Evolutionary conservation across 2,329 filamentous ascomycete genomes (phyloP), one percentile per base, ranked within the genome.

Genomic region (Xylariaceae sp.): DNA sequence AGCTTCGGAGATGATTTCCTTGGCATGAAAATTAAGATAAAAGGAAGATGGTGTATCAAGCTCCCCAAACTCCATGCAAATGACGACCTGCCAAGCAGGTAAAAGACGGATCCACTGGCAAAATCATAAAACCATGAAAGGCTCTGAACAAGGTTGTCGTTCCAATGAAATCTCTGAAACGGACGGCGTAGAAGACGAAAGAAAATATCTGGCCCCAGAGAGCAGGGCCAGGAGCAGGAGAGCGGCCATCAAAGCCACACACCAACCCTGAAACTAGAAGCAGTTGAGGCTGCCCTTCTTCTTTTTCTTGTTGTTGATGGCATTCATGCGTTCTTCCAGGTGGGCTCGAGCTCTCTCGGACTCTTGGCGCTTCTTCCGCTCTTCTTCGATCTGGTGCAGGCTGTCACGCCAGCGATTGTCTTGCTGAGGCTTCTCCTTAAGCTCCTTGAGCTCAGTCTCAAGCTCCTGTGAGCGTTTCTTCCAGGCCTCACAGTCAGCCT

Each of bases 271-370:
- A 42, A 51, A 62, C 67, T 89, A 96, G 74, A 98, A 98, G 78
- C 93, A 98, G 73, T 96, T 97, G 66, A 98, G 77, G 53, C 86
- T 90, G 58, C 85, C 82, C 78, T 95, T 95, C 76, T 89, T 90
- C 79, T 94, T 90, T 78, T 91, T 95, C 74, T 94, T 93, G 71
- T 87, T 81, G 67, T 84, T 90, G 64, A 93, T 85, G 44, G 87
- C 84, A 59, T 91, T 89, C 83, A 98, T 98, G 42, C 91, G 81
- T 71, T 95, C 89, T 68, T 98, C 91, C 19, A 98, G 78, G 58
- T 95, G 87, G 30, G 85, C 87, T 40, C 87, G 78, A 33, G 93
- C 93, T 51, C 86, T 81, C 71, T 98, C 93, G 28, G 94, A 90
- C 49, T 91, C 87, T 50, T 89, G 78, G 46, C 93, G 78, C 69